Evolutionary conservation across 2,329 filamentous ascomycete genomes (phyloP).

Genomic region (Hypoxylon sp.): DNA sequence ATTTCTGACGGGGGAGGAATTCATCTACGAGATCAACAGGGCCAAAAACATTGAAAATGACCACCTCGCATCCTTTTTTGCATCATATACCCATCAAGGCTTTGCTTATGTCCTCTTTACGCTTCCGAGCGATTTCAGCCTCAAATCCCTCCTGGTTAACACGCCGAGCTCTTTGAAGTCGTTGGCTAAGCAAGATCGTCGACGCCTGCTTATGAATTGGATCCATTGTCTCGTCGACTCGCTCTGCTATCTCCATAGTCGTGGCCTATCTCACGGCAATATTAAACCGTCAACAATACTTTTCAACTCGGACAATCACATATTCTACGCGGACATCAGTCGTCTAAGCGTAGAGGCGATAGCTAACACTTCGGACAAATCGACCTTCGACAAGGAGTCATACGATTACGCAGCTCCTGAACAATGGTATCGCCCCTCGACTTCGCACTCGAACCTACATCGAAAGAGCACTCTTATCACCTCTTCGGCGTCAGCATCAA

Average conservation of each 20-base stretch:
- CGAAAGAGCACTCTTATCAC: constrained; percentile 50
- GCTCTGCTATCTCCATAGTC: constrained; percentile 74
- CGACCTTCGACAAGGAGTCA: constrained; percentile 72
- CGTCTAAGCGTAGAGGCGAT: constrained; percentile 60
- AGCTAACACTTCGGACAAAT: constrained; percentile 58
- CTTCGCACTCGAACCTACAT: constrained; percentile 49
- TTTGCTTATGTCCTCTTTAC: constrained; percentile 75
- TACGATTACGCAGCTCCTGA: constrained; percentile 83
- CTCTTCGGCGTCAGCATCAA: constrained; percentile 47
- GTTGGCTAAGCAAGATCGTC: constrained; percentile 69
- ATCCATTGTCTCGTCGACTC: constrained; percentile 79
- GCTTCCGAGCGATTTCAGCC: constrained; percentile 73
- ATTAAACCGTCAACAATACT: constrained; percentile 79
- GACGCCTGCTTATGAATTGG: constrained; percentile 76
- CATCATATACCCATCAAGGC: constrained; percentile 75
- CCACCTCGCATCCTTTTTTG: constrained; percentile 78
- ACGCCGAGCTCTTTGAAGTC: constrained; percentile 72
- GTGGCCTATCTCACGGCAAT: constrained; percentile 72
- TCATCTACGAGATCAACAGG: constrained; percentile 70
- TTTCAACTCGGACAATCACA: constrained; percentile 72
- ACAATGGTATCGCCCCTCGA: constrained; percentile 63
- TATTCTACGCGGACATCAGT: constrained; percentile 75
- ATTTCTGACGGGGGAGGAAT: constrained; percentile 64
- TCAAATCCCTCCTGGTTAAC: constrained; percentile 75
- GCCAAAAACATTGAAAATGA: constrained; percentile 72